Conservation (phyloP, 2,329 filamentous ascomycete genomes). For the Nemania abortiva region DNA sequence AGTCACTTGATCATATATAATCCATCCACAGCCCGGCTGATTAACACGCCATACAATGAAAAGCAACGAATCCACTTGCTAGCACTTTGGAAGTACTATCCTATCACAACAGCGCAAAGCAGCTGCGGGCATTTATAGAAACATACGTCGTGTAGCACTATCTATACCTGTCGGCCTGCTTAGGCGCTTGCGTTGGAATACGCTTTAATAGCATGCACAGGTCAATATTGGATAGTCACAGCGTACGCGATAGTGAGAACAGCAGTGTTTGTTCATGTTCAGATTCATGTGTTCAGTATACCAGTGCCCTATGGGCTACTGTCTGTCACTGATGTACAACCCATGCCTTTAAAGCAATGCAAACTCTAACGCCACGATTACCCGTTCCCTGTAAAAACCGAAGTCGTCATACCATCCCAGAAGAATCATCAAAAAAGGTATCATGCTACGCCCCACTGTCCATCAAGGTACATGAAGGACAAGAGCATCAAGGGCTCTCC, state of each 20-base stretch:
- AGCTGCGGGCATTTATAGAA: too few relatives aligned
- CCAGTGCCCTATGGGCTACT: conserved; percentile 44
- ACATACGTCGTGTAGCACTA: too few relatives aligned
- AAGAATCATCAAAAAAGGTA: conserved; percentile 54
- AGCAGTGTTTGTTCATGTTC: conserved; percentile 42
- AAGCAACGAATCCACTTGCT: too few relatives aligned
- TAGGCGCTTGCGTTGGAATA: too few relatives aligned
- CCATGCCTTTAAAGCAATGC: conserved; percentile 55
- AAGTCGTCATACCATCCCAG: conserved; percentile 57
- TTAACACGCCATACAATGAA: too few relatives aligned
- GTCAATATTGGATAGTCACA: background rate
- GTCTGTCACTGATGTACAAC: conserved; percentile 59
- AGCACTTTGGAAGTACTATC: too few relatives aligned
- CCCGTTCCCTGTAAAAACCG: conserved; percentile 56
- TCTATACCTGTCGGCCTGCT: too few relatives aligned
- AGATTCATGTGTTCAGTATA: conserved; percentile 54
- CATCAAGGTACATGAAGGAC: conserved; percentile 43
- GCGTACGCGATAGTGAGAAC: background rate
- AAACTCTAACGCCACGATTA: conserved; percentile 58
- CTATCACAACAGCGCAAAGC: too few relatives aligned
- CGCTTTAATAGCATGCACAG: too few relatives aligned
- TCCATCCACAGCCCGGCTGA: too few relatives aligned
- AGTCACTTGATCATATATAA: too few relatives aligned
- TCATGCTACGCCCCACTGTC: conserved; percentile 48
- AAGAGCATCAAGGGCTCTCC: conserved; percentile 22